These are phyloP conservation scores for Erodium texanum DNA, from an alignment of 441 rosid species.

Conservation along the genomic window DNA sequence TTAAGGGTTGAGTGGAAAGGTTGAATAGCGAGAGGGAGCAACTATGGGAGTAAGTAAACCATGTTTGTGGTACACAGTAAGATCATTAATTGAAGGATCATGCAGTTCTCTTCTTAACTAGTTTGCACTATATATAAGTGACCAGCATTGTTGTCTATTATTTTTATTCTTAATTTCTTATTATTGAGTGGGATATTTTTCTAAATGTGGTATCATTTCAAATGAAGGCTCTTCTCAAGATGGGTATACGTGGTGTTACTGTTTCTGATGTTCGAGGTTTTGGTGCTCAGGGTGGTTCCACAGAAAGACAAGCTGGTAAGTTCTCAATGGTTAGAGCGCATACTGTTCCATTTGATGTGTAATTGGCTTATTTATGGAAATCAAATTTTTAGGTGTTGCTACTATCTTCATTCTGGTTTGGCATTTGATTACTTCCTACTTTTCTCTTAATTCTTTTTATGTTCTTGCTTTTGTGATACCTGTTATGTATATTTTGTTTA, in stretches of 20 bases:
- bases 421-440: neutral
- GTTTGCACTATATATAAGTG: neutral
- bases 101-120: neutral
- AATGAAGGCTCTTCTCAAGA: slow-evolving; percentile 55
- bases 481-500: slow-evolving; percentile 1
- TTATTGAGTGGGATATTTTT: neutral
- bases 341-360: neutral
- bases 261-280: slow-evolving; percentile 85
- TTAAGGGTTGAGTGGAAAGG: neutral
- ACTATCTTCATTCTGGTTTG: neutral
- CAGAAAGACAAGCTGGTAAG: slow-evolving; percentile 84
- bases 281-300: slow-evolving; percentile 85
- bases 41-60: neutral
- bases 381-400: neutral
- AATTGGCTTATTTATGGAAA: neutral
- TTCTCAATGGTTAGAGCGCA: slow-evolving; percentile 12
- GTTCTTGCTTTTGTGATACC: neutral
- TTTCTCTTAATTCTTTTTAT: neutral
- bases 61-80: neutral
- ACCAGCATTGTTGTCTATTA: neutral
- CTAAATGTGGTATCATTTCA: slow-evolving; percentile 11
- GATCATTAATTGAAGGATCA: neutral
- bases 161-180: neutral
- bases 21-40: neutral
- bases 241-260: slow-evolving; percentile 87